Percentiles rank a stretch among this genome's conserved stretches.
These are phyloP conservation scores for Candida nanaspora DNA, from an alignment of 805 yeast genomes.

Conservation along the genomic window DNA sequence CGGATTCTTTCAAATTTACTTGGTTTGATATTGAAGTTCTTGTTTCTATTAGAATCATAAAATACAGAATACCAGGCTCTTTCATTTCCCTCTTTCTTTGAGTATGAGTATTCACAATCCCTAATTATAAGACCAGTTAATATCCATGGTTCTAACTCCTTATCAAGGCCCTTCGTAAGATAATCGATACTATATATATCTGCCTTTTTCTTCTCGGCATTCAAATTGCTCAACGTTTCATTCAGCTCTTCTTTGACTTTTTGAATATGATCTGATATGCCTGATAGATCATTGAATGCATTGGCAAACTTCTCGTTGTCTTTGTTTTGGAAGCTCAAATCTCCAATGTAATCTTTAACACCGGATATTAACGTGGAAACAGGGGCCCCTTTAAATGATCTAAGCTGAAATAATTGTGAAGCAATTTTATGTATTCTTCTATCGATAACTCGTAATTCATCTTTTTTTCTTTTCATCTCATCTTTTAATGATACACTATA, in stretches of 20 bases:
- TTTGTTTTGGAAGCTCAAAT: background rate
- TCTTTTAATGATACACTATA: slow-evolving; percentile 24
- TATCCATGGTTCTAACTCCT: slow-evolving; percentile 28
- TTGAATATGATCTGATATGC: slow-evolving; percentile 8
- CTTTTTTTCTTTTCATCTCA: slow-evolving; percentile 13
- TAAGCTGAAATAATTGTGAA: slow-evolving; percentile 14
- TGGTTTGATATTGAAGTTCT: slow-evolving; percentile 11
- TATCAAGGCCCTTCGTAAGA: slow-evolving; percentile 15
- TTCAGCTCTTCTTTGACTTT: slow-evolving; percentile 6
- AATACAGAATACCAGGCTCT: slow-evolving; percentile 24
- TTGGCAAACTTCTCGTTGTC: slow-evolving; percentile 6
- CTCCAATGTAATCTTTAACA: slow-evolving; percentile 19
- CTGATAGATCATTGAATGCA: slow-evolving; percentile 16
- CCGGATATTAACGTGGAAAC: slow-evolving; percentile 18
- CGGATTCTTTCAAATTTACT: slow-evolving; percentile 20
- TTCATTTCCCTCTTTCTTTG: slow-evolving; percentile 10
- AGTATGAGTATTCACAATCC: slow-evolving; percentile 24
- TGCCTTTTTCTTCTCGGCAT: slow-evolving; percentile 10
- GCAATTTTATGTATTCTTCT: slow-evolving; percentile 8
- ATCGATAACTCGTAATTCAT: slow-evolving; percentile 9
- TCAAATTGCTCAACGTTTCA: slow-evolving; percentile 9
- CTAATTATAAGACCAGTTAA: slow-evolving; percentile 29
- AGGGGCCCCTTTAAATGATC: slow-evolving; percentile 26
- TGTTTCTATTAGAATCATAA: slow-evolving; percentile 20
- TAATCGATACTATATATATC: slow-evolving; percentile 20